A percentile compares a stretch with the other conserved stretches of the same genome.
Evolutionary conservation across 805 yeast genomes (phyloP).

Genomic region (Kodamaea hsintzibuensis): DNA sequence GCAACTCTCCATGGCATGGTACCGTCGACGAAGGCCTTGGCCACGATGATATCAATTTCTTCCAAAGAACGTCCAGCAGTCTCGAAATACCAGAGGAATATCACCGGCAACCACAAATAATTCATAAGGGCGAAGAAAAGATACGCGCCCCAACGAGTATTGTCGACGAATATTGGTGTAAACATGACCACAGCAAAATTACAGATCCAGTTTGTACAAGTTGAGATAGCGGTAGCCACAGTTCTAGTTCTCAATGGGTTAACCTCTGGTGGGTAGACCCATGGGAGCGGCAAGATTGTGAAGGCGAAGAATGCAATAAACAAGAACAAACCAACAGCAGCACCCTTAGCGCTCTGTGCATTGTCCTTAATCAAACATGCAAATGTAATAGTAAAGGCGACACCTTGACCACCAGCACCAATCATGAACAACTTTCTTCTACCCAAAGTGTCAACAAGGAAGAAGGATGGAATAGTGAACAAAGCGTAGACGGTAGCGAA

Average conservation of each 20-base stretch:
- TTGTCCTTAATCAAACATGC: slow-evolving; percentile 39
- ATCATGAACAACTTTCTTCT: slow-evolving; percentile 47
- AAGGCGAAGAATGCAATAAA: slow-evolving; percentile 46
- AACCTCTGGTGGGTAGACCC: slow-evolving; percentile 50
- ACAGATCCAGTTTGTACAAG: slow-evolving; percentile 47
- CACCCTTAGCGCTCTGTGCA: slow-evolving; percentile 40
- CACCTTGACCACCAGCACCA: slow-evolving; percentile 45
- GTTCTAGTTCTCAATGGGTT: slow-evolving; percentile 50
- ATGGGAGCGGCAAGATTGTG: slow-evolving; percentile 46
- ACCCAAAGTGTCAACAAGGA: slow-evolving; percentile 43
- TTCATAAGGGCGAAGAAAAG: slow-evolving; percentile 43
- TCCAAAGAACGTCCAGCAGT: slow-evolving; percentile 44
- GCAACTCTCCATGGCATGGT: slow-evolving; percentile 67
- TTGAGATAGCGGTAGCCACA: slow-evolving; percentile 43
- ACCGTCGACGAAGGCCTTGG: slow-evolving; percentile 59
- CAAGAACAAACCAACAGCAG: slow-evolving; percentile 47
- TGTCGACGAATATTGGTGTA: slow-evolving; percentile 42
- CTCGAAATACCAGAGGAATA: slow-evolving; percentile 42
- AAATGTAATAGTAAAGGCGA: slow-evolving; percentile 41
- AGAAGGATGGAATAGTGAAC: slow-evolving; percentile 47
- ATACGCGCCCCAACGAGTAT: slow-evolving; percentile 43
- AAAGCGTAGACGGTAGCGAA: slow-evolving; percentile 62
- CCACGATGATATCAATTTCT: slow-evolving; percentile 58
- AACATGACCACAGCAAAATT: slow-evolving; percentile 50
- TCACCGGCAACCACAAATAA: slow-evolving; percentile 38